These are phyloP conservation scores for Fraxinus paxiana DNA, from an alignment of 305 asterid species.

Conservation along the genomic window DNA sequence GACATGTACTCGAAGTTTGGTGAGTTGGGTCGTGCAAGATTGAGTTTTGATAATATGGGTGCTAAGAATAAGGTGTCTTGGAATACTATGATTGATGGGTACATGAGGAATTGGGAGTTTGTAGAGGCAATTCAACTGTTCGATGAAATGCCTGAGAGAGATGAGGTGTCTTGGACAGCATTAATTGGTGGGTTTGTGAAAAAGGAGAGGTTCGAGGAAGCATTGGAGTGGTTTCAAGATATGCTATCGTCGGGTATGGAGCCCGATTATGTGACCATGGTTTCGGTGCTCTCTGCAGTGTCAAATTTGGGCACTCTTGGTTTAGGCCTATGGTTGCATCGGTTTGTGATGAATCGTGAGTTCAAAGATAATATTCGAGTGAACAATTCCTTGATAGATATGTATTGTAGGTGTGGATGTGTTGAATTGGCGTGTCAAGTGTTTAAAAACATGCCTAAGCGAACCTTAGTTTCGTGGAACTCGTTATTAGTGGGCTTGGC, in stretches of 20 bases:
- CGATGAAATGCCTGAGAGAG: constrained; percentile 70
- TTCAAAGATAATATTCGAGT: constrained; percentile 41
- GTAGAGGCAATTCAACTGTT: constrained; percentile 48
- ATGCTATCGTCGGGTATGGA: constrained; percentile 51
- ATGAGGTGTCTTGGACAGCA: constrained; percentile 70
- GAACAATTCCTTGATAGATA: constrained; percentile 60
- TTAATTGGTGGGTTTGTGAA: constrained; percentile 69
- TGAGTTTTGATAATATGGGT: constrained; percentile 48
- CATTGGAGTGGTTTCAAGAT: constrained; percentile 59
- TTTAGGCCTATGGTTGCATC: constrained; percentile 66
- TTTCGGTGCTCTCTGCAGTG: constrained; percentile 57
- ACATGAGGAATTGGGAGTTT: constrained; percentile 53
- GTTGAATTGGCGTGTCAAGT: constrained; percentile 59
- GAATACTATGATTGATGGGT: constrained; percentile 68
- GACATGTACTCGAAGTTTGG: constrained; percentile 68
- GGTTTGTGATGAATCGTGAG: constrained; percentile 32
- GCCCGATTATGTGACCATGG: constrained; percentile 65
- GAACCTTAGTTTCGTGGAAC: constrained; percentile 77
- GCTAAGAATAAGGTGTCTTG: constrained; percentile 59
- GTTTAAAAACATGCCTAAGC: constrained; percentile 43
- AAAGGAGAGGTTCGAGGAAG: constrained; percentile 51
- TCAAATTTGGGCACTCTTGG: constrained; percentile 70
- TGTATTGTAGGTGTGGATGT: constrained; percentile 75
- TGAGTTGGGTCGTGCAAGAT: constrained; percentile 37
- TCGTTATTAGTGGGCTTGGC: constrained; percentile 70